Evolutionary conservation across 1,284 basidiomycete species (phyloP).

Genomic region (Ceratobasidium sp.): DNA sequence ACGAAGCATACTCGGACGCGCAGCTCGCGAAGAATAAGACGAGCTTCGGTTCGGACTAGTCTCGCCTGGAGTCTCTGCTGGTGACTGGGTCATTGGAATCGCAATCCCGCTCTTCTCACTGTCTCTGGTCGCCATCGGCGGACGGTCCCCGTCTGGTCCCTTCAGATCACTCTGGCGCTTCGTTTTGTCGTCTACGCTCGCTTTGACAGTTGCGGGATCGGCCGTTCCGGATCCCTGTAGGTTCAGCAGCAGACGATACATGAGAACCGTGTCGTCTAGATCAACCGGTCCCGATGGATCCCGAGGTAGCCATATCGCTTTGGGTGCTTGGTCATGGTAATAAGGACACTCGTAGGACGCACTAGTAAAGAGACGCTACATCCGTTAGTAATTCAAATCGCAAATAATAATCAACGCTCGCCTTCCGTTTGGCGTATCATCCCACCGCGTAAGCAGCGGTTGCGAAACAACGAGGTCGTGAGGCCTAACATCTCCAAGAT

Average conservation of each 20-base stretch:
- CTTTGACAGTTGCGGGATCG: neutral
- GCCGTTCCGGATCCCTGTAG: neutral
- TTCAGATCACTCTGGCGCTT: neutral
- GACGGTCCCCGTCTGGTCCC: neutral
- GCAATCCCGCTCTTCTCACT: conserved; percentile 19
- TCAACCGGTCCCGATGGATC: conserved; percentile 37
- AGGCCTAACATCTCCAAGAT: conserved; percentile 14
- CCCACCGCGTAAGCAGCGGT: conserved; percentile 20
- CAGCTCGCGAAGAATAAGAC: conserved; percentile 15
- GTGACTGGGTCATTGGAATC: conserved; percentile 30
- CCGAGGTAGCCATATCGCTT: conserved; percentile 34
- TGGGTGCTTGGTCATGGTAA: conserved; percentile 26
- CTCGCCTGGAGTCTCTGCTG: conserved; percentile 11
- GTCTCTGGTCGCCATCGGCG: neutral
- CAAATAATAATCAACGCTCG: neutral
- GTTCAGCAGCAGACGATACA: conserved; percentile 35
- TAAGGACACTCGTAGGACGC: conserved; percentile 41
- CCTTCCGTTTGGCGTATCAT: conserved; percentile 41
- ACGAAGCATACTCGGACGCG: conserved; percentile 30
- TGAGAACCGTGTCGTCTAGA: conserved; percentile 30
- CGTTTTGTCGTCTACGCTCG: neutral
- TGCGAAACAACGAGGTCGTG: neutral
- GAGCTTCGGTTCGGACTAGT: conserved; percentile 2
- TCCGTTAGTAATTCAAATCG: too few relatives aligned
- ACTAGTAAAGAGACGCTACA: neutral